phyloP scores from a whole-genome alignment of 176 grass and related monocot species.

The Carex scoparia region DNA sequence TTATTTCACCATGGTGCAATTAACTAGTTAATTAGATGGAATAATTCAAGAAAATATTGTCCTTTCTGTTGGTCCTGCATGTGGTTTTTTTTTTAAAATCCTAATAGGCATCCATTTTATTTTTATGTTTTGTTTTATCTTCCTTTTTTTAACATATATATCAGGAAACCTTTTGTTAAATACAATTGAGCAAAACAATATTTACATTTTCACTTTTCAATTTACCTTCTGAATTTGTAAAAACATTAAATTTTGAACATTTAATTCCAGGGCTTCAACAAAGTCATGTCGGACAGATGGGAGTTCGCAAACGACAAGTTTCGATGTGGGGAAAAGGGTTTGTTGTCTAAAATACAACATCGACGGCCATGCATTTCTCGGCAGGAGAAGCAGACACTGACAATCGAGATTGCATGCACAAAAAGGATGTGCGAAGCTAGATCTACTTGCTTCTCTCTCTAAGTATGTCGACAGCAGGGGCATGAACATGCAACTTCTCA shows the following conservation, averaged over 20 bases:
- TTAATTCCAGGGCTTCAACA: constrained; percentile 63
- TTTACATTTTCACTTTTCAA: background rate
- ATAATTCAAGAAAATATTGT: no score
- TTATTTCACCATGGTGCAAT: background rate
- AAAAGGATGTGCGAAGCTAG: constrained; percentile 43
- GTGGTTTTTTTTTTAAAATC: no score
- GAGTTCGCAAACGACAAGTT: constrained; percentile 94
- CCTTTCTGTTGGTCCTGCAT: no score
- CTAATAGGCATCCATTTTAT: background rate
- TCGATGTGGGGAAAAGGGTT: constrained; percentile 49
- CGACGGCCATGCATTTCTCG: constrained; percentile 28
- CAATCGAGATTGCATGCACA: constrained; percentile 41
- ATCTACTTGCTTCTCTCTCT: constrained; percentile 69
- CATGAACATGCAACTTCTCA: constrained; percentile 48
- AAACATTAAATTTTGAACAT: background rate
- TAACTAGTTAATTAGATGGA: no score
- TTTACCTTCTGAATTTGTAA: background rate
- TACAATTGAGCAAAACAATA: background rate
- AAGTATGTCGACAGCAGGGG: constrained; percentile 53
- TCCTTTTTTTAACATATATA: background rate
- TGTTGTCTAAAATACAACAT: constrained; percentile 57
- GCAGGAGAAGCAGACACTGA: constrained; percentile 52
- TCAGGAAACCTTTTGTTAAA: background rate
- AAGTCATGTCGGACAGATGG: constrained; percentile 78
- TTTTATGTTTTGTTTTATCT: background rate